phyloP scores from a whole-genome alignment of 352 stramenopile genomes.

The Phytophthora sp. region DNA sequence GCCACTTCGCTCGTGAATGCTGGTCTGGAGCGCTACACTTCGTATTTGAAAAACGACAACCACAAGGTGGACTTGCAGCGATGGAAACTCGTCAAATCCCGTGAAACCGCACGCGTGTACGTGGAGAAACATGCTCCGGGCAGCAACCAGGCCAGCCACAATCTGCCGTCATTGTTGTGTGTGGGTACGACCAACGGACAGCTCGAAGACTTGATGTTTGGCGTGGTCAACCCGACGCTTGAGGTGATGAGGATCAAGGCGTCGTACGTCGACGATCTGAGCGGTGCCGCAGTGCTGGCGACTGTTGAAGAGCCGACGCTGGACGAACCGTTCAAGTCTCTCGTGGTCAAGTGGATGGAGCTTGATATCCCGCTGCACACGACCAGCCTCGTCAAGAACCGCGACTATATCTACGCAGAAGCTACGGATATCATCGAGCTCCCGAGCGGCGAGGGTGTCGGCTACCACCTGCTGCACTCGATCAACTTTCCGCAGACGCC shows the following conservation, averaged over 20 bases:
- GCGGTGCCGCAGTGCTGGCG: slow-evolving; percentile 43
- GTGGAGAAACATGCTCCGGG: slow-evolving; percentile 20
- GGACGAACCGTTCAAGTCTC: slow-evolving; percentile 49
- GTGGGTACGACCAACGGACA: slow-evolving; percentile 30
- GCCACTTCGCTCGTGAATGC: slow-evolving; percentile 30
- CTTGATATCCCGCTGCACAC: slow-evolving; percentile 34
- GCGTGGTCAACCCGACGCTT: slow-evolving; percentile 37
- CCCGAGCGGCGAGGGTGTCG: slow-evolving; percentile 37
- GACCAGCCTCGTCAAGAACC: slow-evolving; percentile 46
- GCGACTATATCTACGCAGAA: slow-evolving; percentile 54
- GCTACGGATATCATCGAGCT: slow-evolving; percentile 49
- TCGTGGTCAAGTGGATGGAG: slow-evolving; percentile 45
- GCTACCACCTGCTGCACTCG: slow-evolving; percentile 50
- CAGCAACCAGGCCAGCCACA: slow-evolving; percentile 14
- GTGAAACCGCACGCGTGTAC: slow-evolving; percentile 34
- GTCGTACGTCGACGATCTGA: slow-evolving; percentile 48
- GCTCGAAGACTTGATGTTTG: slow-evolving; percentile 46
- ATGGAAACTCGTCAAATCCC: slow-evolving; percentile 41
- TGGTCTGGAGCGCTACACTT: slow-evolving; percentile 28
- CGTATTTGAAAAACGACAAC: slow-evolving; percentile 41
- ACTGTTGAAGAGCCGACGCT: slow-evolving; percentile 45
- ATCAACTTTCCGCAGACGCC: slow-evolving; percentile 36
- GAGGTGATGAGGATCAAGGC: slow-evolving; percentile 42
- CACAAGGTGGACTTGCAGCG: slow-evolving; percentile 28
- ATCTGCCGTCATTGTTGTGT: slow-evolving; percentile 39